Evolutionary conservation across 805 yeast genomes (phyloP).

Genomic region (Schwanniomyces yamadae): DNA sequence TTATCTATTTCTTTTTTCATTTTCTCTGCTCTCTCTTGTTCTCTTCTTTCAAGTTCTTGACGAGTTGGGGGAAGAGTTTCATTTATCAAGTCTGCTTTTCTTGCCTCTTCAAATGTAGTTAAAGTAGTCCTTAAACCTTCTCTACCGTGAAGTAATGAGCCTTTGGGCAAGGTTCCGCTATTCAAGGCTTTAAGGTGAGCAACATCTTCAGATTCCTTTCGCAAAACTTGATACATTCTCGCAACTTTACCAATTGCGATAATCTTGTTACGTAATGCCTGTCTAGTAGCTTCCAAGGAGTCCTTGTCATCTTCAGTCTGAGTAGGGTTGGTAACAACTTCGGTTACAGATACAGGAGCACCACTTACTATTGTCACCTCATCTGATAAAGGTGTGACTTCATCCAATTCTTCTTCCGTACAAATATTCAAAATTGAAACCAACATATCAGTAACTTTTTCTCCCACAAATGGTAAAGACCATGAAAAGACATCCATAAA

Average conservation of each 20-base stretch:
- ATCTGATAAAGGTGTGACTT: conserved; percentile 57
- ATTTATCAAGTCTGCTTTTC: conserved; percentile 72
- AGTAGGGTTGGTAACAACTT: conserved; percentile 8
- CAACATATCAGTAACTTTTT: conserved; percentile 90
- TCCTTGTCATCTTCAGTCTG: conserved; percentile 14
- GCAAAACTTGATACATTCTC: conserved; percentile 82
- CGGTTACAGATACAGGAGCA: conserved; percentile 2
- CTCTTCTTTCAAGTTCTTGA: conserved; percentile 51
- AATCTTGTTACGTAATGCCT: conserved; percentile 79
- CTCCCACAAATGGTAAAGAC: conserved; percentile 97
- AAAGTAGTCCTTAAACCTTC: conserved; percentile 74
- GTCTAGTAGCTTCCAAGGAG: conserved; percentile 32
- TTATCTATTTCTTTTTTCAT: conserved; percentile 36
- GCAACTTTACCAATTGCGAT: conserved; percentile 95
- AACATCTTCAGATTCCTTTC: conserved; percentile 87
- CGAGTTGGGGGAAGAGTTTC: conserved; percentile 85
- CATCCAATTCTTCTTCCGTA: conserved; percentile 90
- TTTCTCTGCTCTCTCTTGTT: conserved; percentile 46
- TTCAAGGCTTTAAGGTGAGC: conserved; percentile 70
- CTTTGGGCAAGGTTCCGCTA: conserved; percentile 82
- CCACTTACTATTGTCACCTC: conserved; percentile 24
- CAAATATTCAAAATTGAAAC: conserved; percentile 88
- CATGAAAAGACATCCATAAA: conserved; percentile 97
- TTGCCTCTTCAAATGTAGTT: conserved; percentile 77
- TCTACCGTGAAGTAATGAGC: conserved; percentile 77